phyloP scores from a whole-genome alignment of 192 early-diverging fungal species.

The Rhizophagus prolifer region DNA sequence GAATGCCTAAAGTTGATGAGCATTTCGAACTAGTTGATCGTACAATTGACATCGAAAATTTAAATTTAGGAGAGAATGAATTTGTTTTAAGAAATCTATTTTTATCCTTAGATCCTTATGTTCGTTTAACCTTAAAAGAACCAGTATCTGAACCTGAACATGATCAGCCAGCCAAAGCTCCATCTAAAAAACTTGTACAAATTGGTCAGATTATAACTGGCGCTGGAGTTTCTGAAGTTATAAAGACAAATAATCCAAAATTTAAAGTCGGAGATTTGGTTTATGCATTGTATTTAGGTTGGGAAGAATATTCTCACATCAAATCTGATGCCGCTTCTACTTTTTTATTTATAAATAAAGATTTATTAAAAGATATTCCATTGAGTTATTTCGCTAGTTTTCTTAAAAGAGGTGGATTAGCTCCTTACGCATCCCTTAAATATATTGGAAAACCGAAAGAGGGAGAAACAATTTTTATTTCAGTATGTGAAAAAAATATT shows the following conservation, averaged over 20 bases:
- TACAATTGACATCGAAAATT: slow-evolving; percentile 42
- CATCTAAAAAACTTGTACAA: no score
- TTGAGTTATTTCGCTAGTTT: slow-evolving; percentile 12
- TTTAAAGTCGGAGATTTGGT: slow-evolving; percentile 65
- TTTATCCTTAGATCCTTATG: slow-evolving; percentile 77
- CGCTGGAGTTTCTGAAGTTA: slow-evolving; percentile 61
- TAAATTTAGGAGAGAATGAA: slow-evolving; percentile 44
- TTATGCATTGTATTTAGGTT: slow-evolving; percentile 39
- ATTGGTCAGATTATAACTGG: slow-evolving; percentile 65
- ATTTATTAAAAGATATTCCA: slow-evolving; percentile 53
- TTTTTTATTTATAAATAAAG: slow-evolving; percentile 70
- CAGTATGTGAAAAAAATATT: slow-evolving; percentile 28
- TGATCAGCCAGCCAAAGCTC: background rate
- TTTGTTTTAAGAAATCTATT: slow-evolving; percentile 60
- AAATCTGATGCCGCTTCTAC: slow-evolving; percentile 49
- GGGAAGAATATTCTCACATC: slow-evolving; percentile 41
- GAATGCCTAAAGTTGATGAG: background rate
- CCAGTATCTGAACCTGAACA: background rate
- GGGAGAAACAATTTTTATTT: slow-evolving; percentile 82
- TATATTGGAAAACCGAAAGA: slow-evolving; percentile 68
- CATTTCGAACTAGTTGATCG: slow-evolving; percentile 2
- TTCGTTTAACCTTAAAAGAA: slow-evolving; percentile 43
- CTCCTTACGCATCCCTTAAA: slow-evolving; percentile 44
- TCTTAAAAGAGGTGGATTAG: slow-evolving; percentile 23
- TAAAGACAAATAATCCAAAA: slow-evolving; percentile 60